Evolutionary conservation across 495 filamentous ascomycete species (phyloP).

Genomic region (Jackrogersella multiformis): DNA sequence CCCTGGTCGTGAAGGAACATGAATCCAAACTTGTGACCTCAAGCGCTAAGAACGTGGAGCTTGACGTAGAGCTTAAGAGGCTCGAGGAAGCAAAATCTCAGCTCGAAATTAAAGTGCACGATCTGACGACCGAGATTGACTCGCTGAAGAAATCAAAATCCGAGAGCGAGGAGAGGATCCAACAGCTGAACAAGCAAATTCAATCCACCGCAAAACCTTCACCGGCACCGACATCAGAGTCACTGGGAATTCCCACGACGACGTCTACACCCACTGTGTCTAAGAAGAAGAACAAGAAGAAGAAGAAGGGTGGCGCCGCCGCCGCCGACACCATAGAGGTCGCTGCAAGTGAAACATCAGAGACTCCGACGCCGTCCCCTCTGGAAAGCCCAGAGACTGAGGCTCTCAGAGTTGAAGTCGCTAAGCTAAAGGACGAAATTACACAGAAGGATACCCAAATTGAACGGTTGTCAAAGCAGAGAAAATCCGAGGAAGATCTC

Average conservation of each 20-base stretch:
- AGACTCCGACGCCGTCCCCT: conserved; percentile 39
- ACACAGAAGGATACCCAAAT: conserved; percentile 77
- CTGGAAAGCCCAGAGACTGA: conserved; percentile 37
- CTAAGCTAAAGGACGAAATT: conserved; percentile 66
- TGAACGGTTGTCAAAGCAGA: conserved; percentile 68
- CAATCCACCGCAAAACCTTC: conserved; percentile 29
- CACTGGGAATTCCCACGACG: conserved; percentile 25
- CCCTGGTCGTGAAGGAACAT: conserved; percentile 52
- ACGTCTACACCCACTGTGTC: conserved; percentile 45
- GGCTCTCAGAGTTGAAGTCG: conserved; percentile 54
- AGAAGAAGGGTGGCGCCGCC: conserved; percentile 72
- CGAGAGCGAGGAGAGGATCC: conserved; percentile 45
- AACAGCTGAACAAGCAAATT: conserved; percentile 49
- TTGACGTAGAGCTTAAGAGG: conserved; percentile 49
- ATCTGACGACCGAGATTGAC: conserved; percentile 50
- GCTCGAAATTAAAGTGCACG: conserved; percentile 46
- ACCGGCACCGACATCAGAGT: conserved; percentile 14
- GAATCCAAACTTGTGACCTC: conserved; percentile 43
- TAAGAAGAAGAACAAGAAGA: conserved; percentile 93
- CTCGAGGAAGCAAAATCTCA: conserved; percentile 45
- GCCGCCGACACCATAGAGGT: conserved; percentile 23
- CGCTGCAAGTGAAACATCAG: conserved; percentile 43
- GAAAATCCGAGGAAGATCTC: conserved; percentile 80
- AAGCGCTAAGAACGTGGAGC: conserved; percentile 47
- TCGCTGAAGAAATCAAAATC: conserved; percentile 48